Conservation (phyloP, 768 basidiomycete genomes). For the Podaxis carcinomalis region DNA sequence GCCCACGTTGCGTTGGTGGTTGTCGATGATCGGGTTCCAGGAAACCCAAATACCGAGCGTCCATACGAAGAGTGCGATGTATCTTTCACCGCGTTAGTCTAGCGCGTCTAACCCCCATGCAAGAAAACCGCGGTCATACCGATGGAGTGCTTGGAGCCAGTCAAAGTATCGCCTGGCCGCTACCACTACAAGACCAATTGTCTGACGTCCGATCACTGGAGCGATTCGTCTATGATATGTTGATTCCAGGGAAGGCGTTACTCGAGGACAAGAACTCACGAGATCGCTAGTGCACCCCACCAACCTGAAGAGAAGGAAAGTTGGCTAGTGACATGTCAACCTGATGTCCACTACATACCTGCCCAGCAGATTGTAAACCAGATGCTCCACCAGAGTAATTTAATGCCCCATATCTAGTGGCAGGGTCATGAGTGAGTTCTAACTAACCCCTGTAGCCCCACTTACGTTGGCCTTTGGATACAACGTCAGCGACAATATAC, state of each 20-base stretch:
- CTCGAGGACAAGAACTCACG: conserved; percentile 39
- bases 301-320: conserved; percentile 44
- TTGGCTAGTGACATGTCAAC: background rate
- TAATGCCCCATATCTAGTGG: conserved; percentile 51
- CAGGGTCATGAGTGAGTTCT: background rate
- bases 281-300: conserved; percentile 69
- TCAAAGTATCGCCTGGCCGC: conserved; percentile 73
- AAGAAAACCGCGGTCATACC: conserved; percentile 32
- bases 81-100: conserved; percentile 24
- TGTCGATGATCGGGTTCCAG: conserved; percentile 64
- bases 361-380: conserved; percentile 81
- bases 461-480: conserved; percentile 48
- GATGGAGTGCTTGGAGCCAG: conserved; percentile 63
- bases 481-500: conserved; percentile 57
- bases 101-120: background rate
- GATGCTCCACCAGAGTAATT: conserved; percentile 75
- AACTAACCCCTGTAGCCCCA: conserved; percentile 4
- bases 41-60: conserved; percentile 62
- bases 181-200: conserved; percentile 72
- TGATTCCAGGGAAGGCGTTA: background rate
- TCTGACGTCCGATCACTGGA: conserved; percentile 51
- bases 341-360: conserved; percentile 34
- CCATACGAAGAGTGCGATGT: conserved; percentile 70
- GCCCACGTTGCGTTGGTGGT: conserved; percentile 29
- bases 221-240: conserved; percentile 35